phyloP scores from a whole-genome alignment of 495 filamentous ascomycete species.

The Penicillium cosmopolitanum region DNA sequence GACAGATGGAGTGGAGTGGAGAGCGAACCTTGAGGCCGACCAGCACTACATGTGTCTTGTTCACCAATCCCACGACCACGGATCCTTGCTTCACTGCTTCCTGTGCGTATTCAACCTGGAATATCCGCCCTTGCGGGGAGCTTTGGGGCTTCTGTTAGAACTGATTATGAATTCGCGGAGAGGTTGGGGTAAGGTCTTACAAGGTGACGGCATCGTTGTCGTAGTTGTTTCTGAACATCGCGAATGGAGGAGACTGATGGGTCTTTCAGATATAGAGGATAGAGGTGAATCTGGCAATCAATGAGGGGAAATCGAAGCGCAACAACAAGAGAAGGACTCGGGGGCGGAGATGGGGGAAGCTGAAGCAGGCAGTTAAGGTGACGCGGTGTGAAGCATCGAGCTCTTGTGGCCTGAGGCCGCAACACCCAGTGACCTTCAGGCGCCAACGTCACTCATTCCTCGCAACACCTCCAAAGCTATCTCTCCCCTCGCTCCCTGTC shows the following conservation, averaged over 20 bases:
- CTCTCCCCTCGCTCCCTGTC: constrained; percentile 20
- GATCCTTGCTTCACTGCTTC: constrained; percentile 99
- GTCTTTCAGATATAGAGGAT: constrained; percentile 7
- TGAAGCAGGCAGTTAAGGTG: constrained; percentile 37
- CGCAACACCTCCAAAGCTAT: constrained; percentile 7
- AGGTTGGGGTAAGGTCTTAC: constrained; percentile 59
- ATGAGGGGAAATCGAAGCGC: constrained; percentile 25
- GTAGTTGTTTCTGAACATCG: constrained; percentile 99
- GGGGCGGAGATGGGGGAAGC: constrained; percentile 30
- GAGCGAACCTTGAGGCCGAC: constrained; percentile 88
- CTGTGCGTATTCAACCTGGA: constrained; percentile 98
- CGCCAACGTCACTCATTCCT: constrained; percentile 32
- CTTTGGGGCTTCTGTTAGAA: constrained; percentile 48
- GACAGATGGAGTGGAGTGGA: background rate
- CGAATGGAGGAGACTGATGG: constrained; percentile 29
- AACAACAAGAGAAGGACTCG: constrained; percentile 20
- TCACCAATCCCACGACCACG: constrained; percentile 93
- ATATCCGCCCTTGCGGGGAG: constrained; percentile 98
- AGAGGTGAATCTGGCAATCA: constrained; percentile 11
- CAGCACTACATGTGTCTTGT: constrained; percentile 96
- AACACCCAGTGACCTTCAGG: constrained; percentile 37
- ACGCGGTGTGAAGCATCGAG: constrained; percentile 40
- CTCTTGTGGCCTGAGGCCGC: constrained; percentile 44
- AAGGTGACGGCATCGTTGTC: constrained; percentile 99
- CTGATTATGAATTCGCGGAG: constrained; percentile 20